Percentiles rank a stretch among this genome's conserved stretches.
Evolutionary conservation across 768 basidiomycete genomes (phyloP).

Genomic region (Baorangia bicolor): DNA sequence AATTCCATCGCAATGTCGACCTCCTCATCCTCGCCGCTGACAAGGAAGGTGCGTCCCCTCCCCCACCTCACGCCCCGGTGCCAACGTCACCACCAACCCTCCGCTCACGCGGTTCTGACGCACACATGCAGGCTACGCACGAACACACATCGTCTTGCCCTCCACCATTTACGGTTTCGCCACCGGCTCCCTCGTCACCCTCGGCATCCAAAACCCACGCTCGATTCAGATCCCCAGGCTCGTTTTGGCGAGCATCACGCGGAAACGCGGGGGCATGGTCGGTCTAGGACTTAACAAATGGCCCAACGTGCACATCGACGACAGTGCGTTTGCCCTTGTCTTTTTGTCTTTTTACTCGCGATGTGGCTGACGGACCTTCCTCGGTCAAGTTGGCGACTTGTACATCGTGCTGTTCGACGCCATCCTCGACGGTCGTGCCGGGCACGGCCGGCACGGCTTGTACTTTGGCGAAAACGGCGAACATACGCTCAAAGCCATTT

Average conservation of each 20-base stretch:
- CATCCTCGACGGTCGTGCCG: conserved; percentile 9
- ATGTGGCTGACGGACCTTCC: background rate
- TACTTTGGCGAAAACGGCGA: conserved; percentile 55
- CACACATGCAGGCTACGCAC: background rate
- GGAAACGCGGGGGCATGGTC: conserved; percentile 54
- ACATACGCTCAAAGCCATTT: conserved; percentile 40
- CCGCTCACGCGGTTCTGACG: background rate
- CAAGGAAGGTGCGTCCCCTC: too few relatives aligned
- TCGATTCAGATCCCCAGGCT: conserved; percentile 55
- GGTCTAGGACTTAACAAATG: conserved; percentile 59
- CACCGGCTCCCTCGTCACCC: conserved; percentile 43
- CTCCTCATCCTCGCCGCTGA: too few relatives aligned
- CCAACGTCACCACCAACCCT: background rate
- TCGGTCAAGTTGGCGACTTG: conserved; percentile 33
- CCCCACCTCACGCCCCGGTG: background rate
- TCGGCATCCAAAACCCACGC: conserved; percentile 42
- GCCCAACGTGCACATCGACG: conserved; percentile 57
- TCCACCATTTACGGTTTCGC: conserved; percentile 60
- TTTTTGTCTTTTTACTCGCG: background rate
- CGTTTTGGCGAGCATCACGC: conserved; percentile 42
- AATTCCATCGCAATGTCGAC: too few relatives aligned
- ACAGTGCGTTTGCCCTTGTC: conserved; percentile 18
- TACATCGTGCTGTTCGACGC: conserved; percentile 44
- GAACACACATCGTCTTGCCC: conserved; percentile 45
- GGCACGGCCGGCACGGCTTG: conserved; percentile 39